Base-by-base conservation (phyloP, 1,139 yeast genomes). In the Yamadazyma atlantica region DNA sequence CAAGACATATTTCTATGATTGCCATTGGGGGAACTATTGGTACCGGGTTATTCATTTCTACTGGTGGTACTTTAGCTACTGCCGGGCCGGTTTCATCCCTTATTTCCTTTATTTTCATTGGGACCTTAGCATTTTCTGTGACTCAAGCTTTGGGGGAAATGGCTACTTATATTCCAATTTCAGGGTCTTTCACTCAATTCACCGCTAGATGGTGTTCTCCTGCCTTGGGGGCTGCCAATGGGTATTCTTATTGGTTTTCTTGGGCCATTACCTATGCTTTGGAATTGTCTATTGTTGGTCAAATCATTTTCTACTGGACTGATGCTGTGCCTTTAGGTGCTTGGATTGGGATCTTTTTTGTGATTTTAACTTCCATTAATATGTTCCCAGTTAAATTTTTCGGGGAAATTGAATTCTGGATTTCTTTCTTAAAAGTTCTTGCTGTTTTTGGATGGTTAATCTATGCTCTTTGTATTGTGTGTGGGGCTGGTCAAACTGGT, bases 211-310 rank as follows among this genome's bases (percentile, higher is more conserved):
- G 85, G 69, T 59, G 77, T 39, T 78, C 85, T 9, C 83, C 82
- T 21, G 78, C 89, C 8, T 65, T 84, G 40, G 94, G 95, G 45
- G 87, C 85, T 40, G 81, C 94, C 33, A 80, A 82, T 51, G 94
- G 92, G 39, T 86, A 87, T 78, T 73, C 80, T 64, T 88, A 87
- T 59, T 85, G 92, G 90, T 85, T 85, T 60, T 78, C 85, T 15
- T 86, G 94, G 92, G 87, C 88, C 38, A 81, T 84, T 47, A 85
- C 95, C 2, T 85, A 78, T 62, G 87, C 95, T 5, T 78, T 86
- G 43, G 96, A 87, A 62, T 67, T 87, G 40, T 82, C 90, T 12
- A 86, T 87, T 18, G 80, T 84, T 25, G 90, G 94, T 16, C 87
- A 84, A 60, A 75, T 86, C 37, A 76, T 86, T 42, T 69, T 80